A percentile compares a stretch with the other conserved stretches of the same genome.
phyloP scores from a whole-genome alignment of 768 basidiomycete species.

The Leccinum rimulosum region DNA sequence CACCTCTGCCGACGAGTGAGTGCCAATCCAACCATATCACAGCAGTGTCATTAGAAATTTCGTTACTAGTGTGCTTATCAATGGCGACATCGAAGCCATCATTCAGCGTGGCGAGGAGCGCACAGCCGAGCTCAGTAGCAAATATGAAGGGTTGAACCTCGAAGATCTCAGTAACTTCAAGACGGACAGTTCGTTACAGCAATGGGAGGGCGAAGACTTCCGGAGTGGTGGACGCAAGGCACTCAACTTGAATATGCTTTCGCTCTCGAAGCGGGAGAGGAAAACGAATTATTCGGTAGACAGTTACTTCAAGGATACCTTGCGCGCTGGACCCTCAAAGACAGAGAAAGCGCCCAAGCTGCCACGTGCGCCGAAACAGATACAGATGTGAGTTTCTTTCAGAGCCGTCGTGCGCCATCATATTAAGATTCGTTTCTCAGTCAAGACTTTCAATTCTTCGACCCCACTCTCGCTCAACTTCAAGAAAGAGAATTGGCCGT shows the following conservation, averaged over 20 bases:
- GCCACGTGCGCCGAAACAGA: slow-evolving; percentile 85
- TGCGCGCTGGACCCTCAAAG: slow-evolving; percentile 78
- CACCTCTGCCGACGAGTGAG: slow-evolving; percentile 71
- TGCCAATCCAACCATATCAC: slow-evolving; percentile 1
- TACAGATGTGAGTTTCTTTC: slow-evolving; percentile 60
- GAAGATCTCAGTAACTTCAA: slow-evolving; percentile 98
- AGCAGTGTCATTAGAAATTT: not conserved
- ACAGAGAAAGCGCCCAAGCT: slow-evolving; percentile 79
- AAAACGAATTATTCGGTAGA: slow-evolving; percentile 95
- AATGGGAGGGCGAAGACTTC: slow-evolving; percentile 97
- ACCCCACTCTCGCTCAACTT: slow-evolving; percentile 70
- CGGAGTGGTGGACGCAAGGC: slow-evolving; percentile 70
- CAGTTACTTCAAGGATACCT: slow-evolving; percentile 90
- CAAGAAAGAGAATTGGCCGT: slow-evolving; percentile 87
- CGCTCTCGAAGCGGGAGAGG: slow-evolving; percentile 90
- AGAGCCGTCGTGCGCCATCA: not conserved
- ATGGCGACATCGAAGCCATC: slow-evolving; percentile 93
- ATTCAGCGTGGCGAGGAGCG: slow-evolving; percentile 89
- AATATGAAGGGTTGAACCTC: slow-evolving; percentile 88
- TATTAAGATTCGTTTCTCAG: slow-evolving; percentile 35
- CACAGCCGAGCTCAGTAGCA: slow-evolving; percentile 82
- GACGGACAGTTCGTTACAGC: slow-evolving; percentile 84
- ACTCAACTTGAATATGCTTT: slow-evolving; percentile 74
- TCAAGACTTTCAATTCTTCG: slow-evolving; percentile 97
- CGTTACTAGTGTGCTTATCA: slow-evolving; percentile 58